Conservation (phyloP, 2,329 filamentous ascomycete species). For the Rutstroemia sp. region DNA sequence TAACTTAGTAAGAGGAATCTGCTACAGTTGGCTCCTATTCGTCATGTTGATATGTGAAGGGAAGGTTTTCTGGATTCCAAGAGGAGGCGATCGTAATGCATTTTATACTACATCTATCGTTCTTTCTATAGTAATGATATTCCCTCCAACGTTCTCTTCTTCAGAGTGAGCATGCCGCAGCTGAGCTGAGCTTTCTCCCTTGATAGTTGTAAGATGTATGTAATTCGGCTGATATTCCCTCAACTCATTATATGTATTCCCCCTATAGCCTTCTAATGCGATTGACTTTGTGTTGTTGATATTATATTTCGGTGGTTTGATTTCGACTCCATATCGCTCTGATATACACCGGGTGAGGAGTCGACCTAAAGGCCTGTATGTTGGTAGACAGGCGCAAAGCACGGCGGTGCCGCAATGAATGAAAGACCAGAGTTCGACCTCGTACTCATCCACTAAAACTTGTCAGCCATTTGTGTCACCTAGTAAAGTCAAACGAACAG, state of each 20-base stretch:
- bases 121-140: not conserved
- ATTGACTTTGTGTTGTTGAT: not conserved
- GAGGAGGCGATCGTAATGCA: no score
- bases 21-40: no score
- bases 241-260: not conserved
- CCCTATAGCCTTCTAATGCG: not conserved
- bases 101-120: not conserved
- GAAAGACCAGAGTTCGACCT: conserved; percentile 1
- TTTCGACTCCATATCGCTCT: not conserved
- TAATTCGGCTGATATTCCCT: not conserved
- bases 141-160: not conserved
- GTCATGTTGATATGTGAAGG: no score
- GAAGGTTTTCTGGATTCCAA: no score
- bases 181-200: not conserved
- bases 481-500: not conserved
- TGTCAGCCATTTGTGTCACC: not conserved
- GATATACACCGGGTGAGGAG: not conserved
- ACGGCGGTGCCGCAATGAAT: not conserved
- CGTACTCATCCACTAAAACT: not conserved
- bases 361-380: not conserved
- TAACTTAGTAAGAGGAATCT: no score
- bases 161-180: not conserved
- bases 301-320: not conserved
- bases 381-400: not conserved
- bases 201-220: not conserved